Evolutionary conservation across 1,139 yeast genomes (phyloP).

Genomic region (Kodamaea ohmeri): DNA sequence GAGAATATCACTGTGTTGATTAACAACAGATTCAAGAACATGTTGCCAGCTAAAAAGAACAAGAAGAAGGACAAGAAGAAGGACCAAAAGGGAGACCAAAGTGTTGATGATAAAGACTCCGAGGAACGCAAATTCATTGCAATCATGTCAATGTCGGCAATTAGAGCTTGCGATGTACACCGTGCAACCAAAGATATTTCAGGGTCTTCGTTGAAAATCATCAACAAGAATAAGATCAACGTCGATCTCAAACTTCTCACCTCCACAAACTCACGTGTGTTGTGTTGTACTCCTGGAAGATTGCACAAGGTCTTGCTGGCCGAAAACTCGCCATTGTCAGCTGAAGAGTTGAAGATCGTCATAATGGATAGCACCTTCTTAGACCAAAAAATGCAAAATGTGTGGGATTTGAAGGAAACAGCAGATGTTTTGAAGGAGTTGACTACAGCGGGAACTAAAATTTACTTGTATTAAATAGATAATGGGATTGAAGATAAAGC

Average conservation of each 20-base stretch:
- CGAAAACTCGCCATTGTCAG: conserved; percentile 39
- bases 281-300: conserved; percentile 69
- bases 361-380: conserved; percentile 64
- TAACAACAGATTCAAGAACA: conserved; percentile 39
- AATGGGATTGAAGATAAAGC: not conserved
- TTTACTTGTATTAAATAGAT: conserved; percentile 43
- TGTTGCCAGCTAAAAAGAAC: conserved; percentile 32
- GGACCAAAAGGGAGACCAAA: conserved; percentile 16
- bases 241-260: conserved; percentile 55
- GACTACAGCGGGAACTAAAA: conserved; percentile 42
- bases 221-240: conserved; percentile 61
- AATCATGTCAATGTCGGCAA: conserved; percentile 65
- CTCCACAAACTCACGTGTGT: conserved; percentile 48
- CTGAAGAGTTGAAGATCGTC: conserved; percentile 51
- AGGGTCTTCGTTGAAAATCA: conserved; percentile 61
- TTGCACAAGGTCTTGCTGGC: conserved; percentile 46
- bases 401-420: conserved; percentile 60
- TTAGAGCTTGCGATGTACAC: conserved; percentile 70
- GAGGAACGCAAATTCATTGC: conserved; percentile 47
- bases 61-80: conserved; percentile 25
- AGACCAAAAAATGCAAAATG: conserved; percentile 59
- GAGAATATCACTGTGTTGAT: conserved; percentile 48
- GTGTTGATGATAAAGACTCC: no score
- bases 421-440: conserved; percentile 39
- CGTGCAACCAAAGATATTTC: conserved; percentile 55